phyloP scores from a whole-genome alignment of 352 stramenopile species.

The Globisporangium cylindrosporum region DNA sequence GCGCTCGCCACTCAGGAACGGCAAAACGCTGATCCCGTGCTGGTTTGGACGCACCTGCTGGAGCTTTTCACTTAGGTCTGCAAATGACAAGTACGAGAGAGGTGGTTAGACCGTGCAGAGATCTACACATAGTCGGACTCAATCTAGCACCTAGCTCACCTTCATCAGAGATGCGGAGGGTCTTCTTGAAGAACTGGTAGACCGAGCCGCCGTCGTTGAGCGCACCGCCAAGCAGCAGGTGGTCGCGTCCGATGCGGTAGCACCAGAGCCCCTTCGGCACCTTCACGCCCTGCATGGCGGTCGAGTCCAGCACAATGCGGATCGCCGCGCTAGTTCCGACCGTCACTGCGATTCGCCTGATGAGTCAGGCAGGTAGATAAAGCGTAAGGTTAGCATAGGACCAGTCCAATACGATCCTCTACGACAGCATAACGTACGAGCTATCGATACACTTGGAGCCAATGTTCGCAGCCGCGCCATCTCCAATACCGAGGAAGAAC shows the following conservation, averaged over 20 bases:
- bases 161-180: slow-evolving; percentile 54
- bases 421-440: slow-evolving; percentile 25
- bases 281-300: slow-evolving; percentile 46
- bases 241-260: slow-evolving; percentile 87
- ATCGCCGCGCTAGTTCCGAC: slow-evolving; percentile 93
- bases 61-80: slow-evolving; percentile 44
- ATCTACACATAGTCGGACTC: neutral
- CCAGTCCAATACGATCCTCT: neutral
- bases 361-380: neutral
- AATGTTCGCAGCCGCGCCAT: slow-evolving; percentile 93
- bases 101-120: neutral
- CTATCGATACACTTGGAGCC: slow-evolving; percentile 90
- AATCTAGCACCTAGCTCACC: slow-evolving; percentile 14
- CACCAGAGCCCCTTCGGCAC: slow-evolving; percentile 93
- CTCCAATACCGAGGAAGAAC: slow-evolving; percentile 90
- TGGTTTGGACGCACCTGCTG: slow-evolving; percentile 31
- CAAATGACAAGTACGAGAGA: neutral
- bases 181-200: slow-evolving; percentile 87
- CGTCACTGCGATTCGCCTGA: slow-evolving; percentile 89
- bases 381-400: neutral
- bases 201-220: slow-evolving; percentile 97
- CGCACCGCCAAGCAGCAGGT: slow-evolving; percentile 91
- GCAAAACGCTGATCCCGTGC: slow-evolving; percentile 85
- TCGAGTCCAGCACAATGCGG: slow-evolving; percentile 76
- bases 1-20: slow-evolving; percentile 92